Evolutionary conservation across 2,329 filamentous ascomycete genomes (phyloP).

Genomic region (Pezicula carpinea): DNA sequence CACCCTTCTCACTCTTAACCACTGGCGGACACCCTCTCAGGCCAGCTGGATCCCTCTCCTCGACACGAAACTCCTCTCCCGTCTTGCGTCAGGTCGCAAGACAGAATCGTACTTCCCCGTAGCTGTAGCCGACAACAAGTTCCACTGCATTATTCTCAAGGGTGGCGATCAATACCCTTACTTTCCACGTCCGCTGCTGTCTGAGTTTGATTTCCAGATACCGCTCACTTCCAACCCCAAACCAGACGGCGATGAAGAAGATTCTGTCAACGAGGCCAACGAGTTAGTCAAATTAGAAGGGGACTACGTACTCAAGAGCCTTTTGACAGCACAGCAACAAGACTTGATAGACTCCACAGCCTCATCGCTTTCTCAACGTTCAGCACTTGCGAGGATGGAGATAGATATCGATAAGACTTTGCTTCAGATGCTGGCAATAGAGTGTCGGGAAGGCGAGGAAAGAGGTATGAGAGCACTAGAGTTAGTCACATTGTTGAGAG

Average conservation of each 20-base stretch:
- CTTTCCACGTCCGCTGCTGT: conserved; percentile 83
- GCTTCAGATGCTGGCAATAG: conserved; percentile 79
- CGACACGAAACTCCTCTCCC: conserved; percentile 79
- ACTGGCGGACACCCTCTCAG: conserved; percentile 83
- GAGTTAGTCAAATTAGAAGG: conserved; percentile 71
- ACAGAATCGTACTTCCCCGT: conserved; percentile 93
- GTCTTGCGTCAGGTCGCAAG: conserved; percentile 79
- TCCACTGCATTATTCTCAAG: conserved; percentile 99
- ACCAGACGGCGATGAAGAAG: conserved; percentile 30
- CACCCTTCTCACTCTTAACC: conserved; percentile 78
- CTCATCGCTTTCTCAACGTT: conserved; percentile 58
- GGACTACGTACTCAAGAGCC: conserved; percentile 67
- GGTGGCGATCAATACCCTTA: conserved; percentile 90
- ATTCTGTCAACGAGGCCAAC: conserved; percentile 31
- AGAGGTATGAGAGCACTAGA: conserved; percentile 92
- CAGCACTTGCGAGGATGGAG: conserved; percentile 65
- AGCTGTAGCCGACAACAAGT: conserved; percentile 83
- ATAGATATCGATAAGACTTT: conserved; percentile 86
- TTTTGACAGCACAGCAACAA: conserved; percentile 68
- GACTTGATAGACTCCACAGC: conserved; percentile 69
- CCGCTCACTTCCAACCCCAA: conserved; percentile 60
- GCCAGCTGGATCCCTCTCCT: conserved; percentile 90
- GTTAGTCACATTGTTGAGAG: conserved; percentile 79
- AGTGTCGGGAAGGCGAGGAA: conserved; percentile 91
- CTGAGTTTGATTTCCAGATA: conserved; percentile 88